phyloP scores from a whole-genome alignment of 495 filamentous ascomycete species.

The Ramalina peruviana region DNA sequence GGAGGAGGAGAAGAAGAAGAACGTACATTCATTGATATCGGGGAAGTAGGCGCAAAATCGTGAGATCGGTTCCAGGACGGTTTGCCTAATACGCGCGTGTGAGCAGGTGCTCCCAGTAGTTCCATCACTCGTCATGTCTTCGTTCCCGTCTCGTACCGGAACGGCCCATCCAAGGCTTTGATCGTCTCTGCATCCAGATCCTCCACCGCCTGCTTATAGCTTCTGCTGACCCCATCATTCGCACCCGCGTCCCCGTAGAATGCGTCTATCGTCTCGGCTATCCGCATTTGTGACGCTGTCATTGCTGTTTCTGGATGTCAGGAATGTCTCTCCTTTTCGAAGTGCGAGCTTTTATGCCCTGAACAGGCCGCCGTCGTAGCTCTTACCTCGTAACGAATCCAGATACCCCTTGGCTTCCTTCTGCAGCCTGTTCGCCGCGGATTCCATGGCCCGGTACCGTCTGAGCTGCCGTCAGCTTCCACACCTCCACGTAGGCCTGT shows the following conservation, averaged over 20 bases:
- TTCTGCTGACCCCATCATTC: conserved; percentile 82
- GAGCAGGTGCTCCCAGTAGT: not conserved
- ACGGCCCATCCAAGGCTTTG: conserved; percentile 95
- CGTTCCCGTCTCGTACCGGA: conserved; percentile 40
- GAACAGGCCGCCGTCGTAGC: too few relatives aligned
- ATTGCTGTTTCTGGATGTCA: conserved; percentile 46
- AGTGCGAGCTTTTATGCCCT: not conserved
- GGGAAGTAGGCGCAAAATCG: conserved; percentile 98
- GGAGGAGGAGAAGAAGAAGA: too few relatives aligned
- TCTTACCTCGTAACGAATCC: conserved; percentile 72
- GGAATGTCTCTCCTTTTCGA: too few relatives aligned
- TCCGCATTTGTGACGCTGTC: conserved; percentile 98
- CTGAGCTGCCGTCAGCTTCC: conserved; percentile 27
- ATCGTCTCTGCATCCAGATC: conserved; percentile 97
- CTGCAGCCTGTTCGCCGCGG: conserved; percentile 77
- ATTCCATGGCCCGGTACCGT: conserved; percentile 92
- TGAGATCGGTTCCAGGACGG: conserved; percentile 86
- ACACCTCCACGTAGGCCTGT: not conserved
- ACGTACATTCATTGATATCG: conserved; percentile 89
- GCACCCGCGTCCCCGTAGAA: conserved; percentile 97
- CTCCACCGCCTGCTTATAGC: conserved; percentile 96
- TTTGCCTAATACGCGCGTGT: conserved; percentile 43
- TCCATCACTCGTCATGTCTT: not conserved
- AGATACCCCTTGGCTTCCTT: conserved; percentile 97
- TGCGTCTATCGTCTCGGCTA: conserved; percentile 96